Evolutionary conservation across 495 filamentous ascomycete genomes (phyloP).

Genomic region (Staphylotrichum longicolle): DNA sequence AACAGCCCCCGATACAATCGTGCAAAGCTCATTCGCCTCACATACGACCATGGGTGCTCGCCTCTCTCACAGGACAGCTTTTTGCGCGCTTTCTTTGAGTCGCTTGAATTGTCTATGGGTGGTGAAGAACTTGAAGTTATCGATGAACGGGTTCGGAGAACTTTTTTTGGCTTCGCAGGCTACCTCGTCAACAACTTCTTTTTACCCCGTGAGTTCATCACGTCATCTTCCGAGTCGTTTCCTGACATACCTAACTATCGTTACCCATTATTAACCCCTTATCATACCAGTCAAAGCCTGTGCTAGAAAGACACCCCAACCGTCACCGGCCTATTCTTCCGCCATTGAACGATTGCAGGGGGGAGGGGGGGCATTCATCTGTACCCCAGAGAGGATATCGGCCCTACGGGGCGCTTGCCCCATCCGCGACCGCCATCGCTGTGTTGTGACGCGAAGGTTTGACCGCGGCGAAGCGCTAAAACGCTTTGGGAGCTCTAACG

Average conservation of each 20-base stretch:
- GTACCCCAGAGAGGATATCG: slow-evolving; percentile 6
- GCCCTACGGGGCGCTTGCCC: slow-evolving; percentile 7
- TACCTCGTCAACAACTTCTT: slow-evolving; percentile 33
- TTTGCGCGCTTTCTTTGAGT: slow-evolving; percentile 28
- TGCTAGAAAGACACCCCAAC: background rate
- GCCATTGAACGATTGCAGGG: slow-evolving; percentile 1
- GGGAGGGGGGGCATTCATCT: background rate
- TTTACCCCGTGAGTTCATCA: slow-evolving; percentile 16
- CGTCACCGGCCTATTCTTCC: background rate
- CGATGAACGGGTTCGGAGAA: slow-evolving; percentile 13
- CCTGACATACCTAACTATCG: background rate
- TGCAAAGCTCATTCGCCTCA: slow-evolving; percentile 26
- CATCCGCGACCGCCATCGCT: slow-evolving; percentile 8
- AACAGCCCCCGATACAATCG: slow-evolving; percentile 11
- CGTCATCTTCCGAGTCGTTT: too few species aligned
- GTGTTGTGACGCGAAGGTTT: slow-evolving; percentile 6
- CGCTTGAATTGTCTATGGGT: slow-evolving; percentile 22
- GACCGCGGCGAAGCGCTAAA: background rate
- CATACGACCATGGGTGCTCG: slow-evolving; percentile 30
- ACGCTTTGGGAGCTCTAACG: background rate
- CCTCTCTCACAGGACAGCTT: slow-evolving; percentile 25
- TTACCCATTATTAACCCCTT: background rate
- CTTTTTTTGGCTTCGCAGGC: slow-evolving; percentile 28
- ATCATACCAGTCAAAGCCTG: slow-evolving; percentile 7
- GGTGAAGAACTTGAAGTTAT: slow-evolving; percentile 21